Base-by-base conservation (phyloP, 768 basidiomycete genomes). In the Suillus ampliporus region DNA sequence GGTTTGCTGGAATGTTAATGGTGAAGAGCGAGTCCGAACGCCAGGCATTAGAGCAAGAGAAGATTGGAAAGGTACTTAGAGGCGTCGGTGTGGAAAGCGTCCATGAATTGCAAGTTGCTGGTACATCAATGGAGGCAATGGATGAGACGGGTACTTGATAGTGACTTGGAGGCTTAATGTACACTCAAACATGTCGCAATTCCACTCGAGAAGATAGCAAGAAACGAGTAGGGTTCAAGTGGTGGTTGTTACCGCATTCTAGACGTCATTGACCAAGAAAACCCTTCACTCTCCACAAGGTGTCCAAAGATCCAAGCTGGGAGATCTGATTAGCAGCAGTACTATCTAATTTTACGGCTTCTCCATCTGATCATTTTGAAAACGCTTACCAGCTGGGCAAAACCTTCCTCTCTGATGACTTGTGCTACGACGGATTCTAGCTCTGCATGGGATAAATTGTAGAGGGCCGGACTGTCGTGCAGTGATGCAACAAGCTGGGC, bases 1-100 rank as follows among this genome's bases (percentile, higher is more conserved):
- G 93, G 15, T 97, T 90, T 72, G 91, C 94, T 8, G 96, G 96
- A 1, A 87, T 93, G 89, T 68, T 97, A 64, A 84, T 97, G 60
- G 94, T 92, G 28, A 94, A 91, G 79, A 94, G 90, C 65, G 86
- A 90, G 59, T 82, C 82, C 21, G 94, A 96, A 76, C 73, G 94
- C 56, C 85, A 87, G 60, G 84, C 82, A 2, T 83, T 97, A 46
- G 85, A 85, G 74, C 75, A 78, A 62, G 87, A 89, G 73, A 84
- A 87, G 1, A 77, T 91, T 31, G 79, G 81, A 9, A 86, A 80
- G 61, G 88, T 95, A 38, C 71, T 95, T 65, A 75, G 79, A 54
- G 82, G 77, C 21, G 90, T 94, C 10, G 91, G 83, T 28, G 74
- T 90, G 67, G 76, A 83, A 72, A 91, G 85, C 67, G 85, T 89